Evolutionary conservation across 495 filamentous ascomycete genomes (phyloP), one percentile per base, ranked within the genome.

Genomic region (Jackrogersella minutella): DNA sequence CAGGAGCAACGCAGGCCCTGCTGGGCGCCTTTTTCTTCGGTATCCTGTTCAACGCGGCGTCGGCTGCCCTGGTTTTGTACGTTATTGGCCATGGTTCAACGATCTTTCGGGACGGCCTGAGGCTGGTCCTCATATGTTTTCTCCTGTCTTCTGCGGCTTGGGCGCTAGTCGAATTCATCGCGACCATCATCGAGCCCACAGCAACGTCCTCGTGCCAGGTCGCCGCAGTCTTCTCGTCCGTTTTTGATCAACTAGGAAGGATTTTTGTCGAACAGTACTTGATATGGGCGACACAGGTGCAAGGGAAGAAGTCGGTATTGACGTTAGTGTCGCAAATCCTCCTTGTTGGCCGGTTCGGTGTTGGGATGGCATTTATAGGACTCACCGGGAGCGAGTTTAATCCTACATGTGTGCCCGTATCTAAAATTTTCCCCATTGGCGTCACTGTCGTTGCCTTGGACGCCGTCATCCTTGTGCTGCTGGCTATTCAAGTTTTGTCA

Each of bases 81-180:
- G 71, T 77, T 67, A 82, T 78, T 57, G 81, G 81, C 57, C 76
- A 82, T 79, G 82, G 79, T 57, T 73, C 77, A 36, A 60, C 79
- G 21, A 72, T 83, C 49, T 80, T 84, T 68, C 74, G 79, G 77
- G 83, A 86, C 80, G 80, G 83, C 81, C 80, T 78, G 84, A 86
- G 84, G 84, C 84, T 86, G 84, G 84, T 81, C 83, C 84, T 86
- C 84, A 69, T 82, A 67, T 63, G 78, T 49, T 86, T 86, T 70
- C 76, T 85, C 59, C 49, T 78, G 8, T 80, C 79, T 59, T 74
- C 79, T 26, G 79, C 80, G 49, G 75, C 82, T 74, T 86, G 84
- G 84, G 82, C 81, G 40, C 70, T 79, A 17, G 62, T 78, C 69
- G 79, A 80, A 55, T 85, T 86, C 57, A 68, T 81, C 49, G 68